Base-by-base conservation (phyloP, 2,329 filamentous ascomycete species). In the Aspergillus udagawae region DNA sequence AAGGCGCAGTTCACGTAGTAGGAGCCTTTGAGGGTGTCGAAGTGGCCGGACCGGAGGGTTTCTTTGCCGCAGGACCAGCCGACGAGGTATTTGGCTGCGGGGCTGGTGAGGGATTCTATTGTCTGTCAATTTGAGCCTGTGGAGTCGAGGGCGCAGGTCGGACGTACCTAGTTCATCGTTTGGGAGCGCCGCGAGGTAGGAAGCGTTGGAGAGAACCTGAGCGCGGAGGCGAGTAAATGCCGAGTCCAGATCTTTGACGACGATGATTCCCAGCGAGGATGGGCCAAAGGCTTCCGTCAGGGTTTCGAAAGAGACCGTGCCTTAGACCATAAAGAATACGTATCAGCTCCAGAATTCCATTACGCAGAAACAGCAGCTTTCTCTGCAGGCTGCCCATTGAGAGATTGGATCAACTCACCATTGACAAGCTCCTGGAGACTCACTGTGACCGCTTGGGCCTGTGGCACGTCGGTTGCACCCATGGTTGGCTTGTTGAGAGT, bases 241-340 rank as follows among this genome's bases (percentile, higher is more conserved):
- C 5, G 81, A 61, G 0, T 92, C 90, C 0, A 97, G 84, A 70
- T 92, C 90, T 70, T 89, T 91, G 50, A 99, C 92, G n/a, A 97
- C 79, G 55, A 99, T 87, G 53, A 99, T 96, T 0, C 94, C 94
- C 12, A 97, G 80, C 2, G 92, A 96, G 27, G 90, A 86, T 1
- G 92, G 91, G 0, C 94, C 94, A 71, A 99, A 97, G 0, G 94
- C 94, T 65, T 88, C 71, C 32, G 77, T 74, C 12, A 81, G 70
- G 9, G 73, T 75, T 20, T 74, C 68, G 59, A 78, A 79, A 6
- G 77, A 72, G 48, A 81, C 69, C 5, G 70, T 65, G 51, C 73
- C 76, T 73, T 53, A 17, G 29, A 7, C 2, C 10, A 38, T 20
- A n/a, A 20, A 23, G n/a, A n/a, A 47, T 27, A 23, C 32, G 44